Base-by-base conservation (phyloP, 768 basidiomycete genomes). In the Gautieria morchelliformis region DNA sequence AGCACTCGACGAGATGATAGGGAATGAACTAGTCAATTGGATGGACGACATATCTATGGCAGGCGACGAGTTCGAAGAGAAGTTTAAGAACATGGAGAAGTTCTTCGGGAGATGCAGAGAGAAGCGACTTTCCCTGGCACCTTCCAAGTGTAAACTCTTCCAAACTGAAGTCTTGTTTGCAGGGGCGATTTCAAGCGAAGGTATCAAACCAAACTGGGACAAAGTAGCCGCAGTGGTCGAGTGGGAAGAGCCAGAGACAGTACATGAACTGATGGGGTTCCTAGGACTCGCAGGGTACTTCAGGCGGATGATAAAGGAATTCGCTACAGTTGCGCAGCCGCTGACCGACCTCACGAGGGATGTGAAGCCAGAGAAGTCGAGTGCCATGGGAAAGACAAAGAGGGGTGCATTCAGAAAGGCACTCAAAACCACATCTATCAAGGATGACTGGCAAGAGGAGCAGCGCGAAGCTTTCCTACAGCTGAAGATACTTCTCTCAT, bases 141-240 rank as follows among this genome's bases (percentile, higher is more conserved):
- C n/a, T n/a, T n/a, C 66, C 11, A 52, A 75, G n/a, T 76, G 71
- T 0, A 37, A 64, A 33, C 61, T 76, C 1, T 76, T 75, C 63
- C 64, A 74, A 63, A 66, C 68, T 0, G 68, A 72, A 39, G 66
- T 66, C 0, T 64, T 70, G 0, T 76, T 75, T 50, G 71, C 71
- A 3, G 74, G 74, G 0, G 69, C 40, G 0, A 64, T 75, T 0
- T 68, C 72, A 3, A 64, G 66, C 0, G 40, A 61, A 0, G 75
- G 75, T 0, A 66, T 77, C 2, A 57, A 56, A 17, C 69, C 71
- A 2, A 72, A 76, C 58, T 60, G 64, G 2, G 44, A 65, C 2
- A 77, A 77, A 59, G 61, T 76, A 5, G 68, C 67, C 1, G 70
- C 73, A 0, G 68, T 76, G 3, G 68, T 75, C 0, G 57, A 71